Evolutionary conservation across 495 filamentous ascomycete genomes (phyloP).

Genomic region (Aspergillus affinis): DNA sequence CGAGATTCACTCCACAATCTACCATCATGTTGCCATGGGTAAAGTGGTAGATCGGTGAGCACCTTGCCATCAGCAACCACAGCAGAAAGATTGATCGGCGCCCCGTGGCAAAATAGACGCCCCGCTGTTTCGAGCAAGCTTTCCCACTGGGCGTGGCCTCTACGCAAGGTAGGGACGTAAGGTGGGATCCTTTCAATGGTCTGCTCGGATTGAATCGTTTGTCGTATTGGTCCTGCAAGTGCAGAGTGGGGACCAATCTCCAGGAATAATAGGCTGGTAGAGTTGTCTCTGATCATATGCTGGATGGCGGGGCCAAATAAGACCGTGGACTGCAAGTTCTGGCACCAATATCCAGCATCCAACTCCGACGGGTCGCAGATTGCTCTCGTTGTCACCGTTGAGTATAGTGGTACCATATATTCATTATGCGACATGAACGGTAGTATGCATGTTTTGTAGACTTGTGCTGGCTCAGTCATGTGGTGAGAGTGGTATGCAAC

Average conservation of each 20-base stretch:
- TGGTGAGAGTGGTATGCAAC: slow-evolving; percentile 1
- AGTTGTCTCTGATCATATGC: background rate
- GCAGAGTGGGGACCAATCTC: slow-evolving; percentile 64
- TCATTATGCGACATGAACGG: background rate
- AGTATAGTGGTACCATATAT: background rate
- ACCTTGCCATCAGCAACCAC: slow-evolving; percentile 3
- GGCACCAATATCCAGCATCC: slow-evolving; percentile 35
- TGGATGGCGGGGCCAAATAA: slow-evolving; percentile 27
- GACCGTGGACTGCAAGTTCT: slow-evolving; percentile 41
- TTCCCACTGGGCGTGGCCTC: slow-evolving; percentile 7
- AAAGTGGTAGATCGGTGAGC: slow-evolving; percentile 33
- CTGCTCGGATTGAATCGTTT: slow-evolving; percentile 23
- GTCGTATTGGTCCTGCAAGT: slow-evolving; percentile 57
- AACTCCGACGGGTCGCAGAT: background rate
- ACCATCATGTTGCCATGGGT: slow-evolving; percentile 37
- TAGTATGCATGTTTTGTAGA: background rate
- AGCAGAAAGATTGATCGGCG: background rate
- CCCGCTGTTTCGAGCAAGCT: slow-evolving; percentile 15
- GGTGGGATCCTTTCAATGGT: background rate
- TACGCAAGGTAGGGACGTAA: slow-evolving; percentile 5
- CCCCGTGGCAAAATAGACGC: slow-evolving; percentile 19
- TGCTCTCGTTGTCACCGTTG: background rate
- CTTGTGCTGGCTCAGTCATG: background rate
- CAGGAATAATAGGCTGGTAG: slow-evolving; percentile 30
- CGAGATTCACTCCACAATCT: slow-evolving; percentile 37